Conservation (phyloP, 495 filamentous ascomycete species). For the Lophiostoma macrostomum region DNA sequence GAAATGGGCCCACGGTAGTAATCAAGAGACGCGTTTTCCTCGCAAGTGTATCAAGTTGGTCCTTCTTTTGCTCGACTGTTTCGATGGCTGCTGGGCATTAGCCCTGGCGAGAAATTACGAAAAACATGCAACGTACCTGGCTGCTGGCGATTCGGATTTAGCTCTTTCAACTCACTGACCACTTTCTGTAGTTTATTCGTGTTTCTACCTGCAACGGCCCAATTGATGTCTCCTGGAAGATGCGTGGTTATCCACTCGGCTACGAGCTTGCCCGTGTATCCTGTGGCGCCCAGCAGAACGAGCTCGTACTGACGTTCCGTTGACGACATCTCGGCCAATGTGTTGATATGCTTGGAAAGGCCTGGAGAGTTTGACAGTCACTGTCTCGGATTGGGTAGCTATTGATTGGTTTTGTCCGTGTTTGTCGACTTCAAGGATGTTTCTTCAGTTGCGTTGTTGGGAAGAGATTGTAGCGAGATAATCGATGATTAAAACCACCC, state of each 20-base stretch:
- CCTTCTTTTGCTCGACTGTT: slow-evolving; percentile 59
- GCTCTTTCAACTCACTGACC: slow-evolving; percentile 58
- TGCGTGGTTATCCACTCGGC: slow-evolving; percentile 72
- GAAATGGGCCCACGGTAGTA: slow-evolving; percentile 82
- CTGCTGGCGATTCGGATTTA: slow-evolving; percentile 67
- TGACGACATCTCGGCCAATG: slow-evolving; percentile 42
- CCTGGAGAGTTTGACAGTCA: too few relatives aligned
- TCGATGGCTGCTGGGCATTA: slow-evolving; percentile 52
- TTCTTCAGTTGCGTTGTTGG: too few relatives aligned
- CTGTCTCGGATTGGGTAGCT: too few relatives aligned
- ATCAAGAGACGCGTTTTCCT: slow-evolving; percentile 76
- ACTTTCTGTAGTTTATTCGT: slow-evolving; percentile 66
- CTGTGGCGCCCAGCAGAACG: slow-evolving; percentile 77
- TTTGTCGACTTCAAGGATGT: too few relatives aligned
- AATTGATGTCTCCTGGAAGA: slow-evolving; percentile 77
- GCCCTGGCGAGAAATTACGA: not conserved
- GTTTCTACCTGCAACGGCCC: slow-evolving; percentile 87
- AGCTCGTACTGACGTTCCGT: slow-evolving; percentile 69
- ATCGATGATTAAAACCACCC: too few relatives aligned
- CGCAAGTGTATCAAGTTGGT: slow-evolving; percentile 62
- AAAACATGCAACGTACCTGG: slow-evolving; percentile 51
- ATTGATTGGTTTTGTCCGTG: too few relatives aligned
- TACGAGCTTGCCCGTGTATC: slow-evolving; percentile 79
- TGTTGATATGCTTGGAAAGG: too few relatives aligned
- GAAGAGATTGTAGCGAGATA: too few relatives aligned